Base-by-base conservation (phyloP, 2,329 filamentous ascomycete genomes). In the Helotiales sp. region DNA sequence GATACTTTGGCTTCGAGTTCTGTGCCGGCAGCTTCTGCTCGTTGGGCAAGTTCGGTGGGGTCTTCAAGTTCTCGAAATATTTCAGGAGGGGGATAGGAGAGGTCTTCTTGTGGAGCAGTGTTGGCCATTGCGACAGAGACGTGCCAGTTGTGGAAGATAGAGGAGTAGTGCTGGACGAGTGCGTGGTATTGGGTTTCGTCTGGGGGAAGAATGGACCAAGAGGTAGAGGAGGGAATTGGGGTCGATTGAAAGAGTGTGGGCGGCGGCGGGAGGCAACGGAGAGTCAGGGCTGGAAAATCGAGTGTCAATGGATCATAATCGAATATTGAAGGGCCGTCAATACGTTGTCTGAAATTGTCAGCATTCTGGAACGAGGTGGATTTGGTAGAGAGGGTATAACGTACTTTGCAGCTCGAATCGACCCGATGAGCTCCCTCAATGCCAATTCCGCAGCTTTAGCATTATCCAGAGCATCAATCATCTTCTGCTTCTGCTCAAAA, bases 221-320 rank as follows among this genome's bases (percentile, higher is more conserved):
- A 96, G 2, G 89, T 87, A 22, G 87, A 84, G 0, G 91, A 93
- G 1, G 93, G 84, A 74, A 96, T 91, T 32, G 93, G 93, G 6
- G 90, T 92, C 10, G 92, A 91, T 52, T 72, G 71, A 80, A 94
- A 95, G 6, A 97, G 83, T 0, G 93, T 96, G 3, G 92, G 89
- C 2, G 94, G 93, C 10, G 92, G 85, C 40, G 91, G 88, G 0
- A 98, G 87, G 71, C 95, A 90, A 70, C 91, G 92, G 11, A 97
- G 86, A 40, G 91, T 93, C 47, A 98, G 85, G 6, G 91, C 89
- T 6, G 94, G 93, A 75, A 97, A 97, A 67, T 93, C 93, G 77
- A 97, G 88, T 5, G 91, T 85, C 68, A 94, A 87, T 37, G 95
- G 91, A 72, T 97, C 92, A 80, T 97, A 96, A 71, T 95, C 91